Evolutionary conservation across 2,329 filamentous ascomycete genomes (phyloP).

Genomic region (Calonectria pauciramosa): DNA sequence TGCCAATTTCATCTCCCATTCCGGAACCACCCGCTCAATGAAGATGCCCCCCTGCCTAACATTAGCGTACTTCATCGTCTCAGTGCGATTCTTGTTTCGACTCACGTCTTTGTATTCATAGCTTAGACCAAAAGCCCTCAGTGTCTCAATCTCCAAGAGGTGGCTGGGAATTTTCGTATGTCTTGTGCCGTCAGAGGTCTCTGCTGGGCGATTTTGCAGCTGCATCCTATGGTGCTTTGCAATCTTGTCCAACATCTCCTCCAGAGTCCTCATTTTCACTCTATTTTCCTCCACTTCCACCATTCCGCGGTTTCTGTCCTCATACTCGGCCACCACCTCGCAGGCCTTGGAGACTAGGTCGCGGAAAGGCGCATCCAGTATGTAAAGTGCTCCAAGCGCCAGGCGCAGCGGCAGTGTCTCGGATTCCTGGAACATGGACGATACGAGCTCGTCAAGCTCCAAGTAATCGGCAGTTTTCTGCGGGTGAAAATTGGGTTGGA

Average conservation of each 20-base stretch:
- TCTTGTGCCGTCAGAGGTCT: background rate
- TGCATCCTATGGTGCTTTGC: background rate
- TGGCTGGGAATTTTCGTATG: background rate
- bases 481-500: background rate
- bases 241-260: background rate
- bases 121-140: background rate
- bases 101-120: background rate
- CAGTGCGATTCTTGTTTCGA: background rate
- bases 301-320: background rate
- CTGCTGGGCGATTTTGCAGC: background rate
- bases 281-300: background rate
- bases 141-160: background rate
- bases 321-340: background rate
- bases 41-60: background rate
- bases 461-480: slow-evolving; percentile 15
- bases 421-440: background rate
- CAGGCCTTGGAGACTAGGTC: background rate
- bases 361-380: slow-evolving; percentile 15
- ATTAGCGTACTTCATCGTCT: background rate
- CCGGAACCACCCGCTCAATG: background rate
- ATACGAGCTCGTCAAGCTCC: slow-evolving; percentile 6
- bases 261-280: background rate
- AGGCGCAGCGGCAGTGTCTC: slow-evolving; percentile 12
- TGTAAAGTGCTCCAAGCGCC: slow-evolving; percentile 11
- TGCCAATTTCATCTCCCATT: background rate